Evolutionary conservation across 495 filamentous ascomycete genomes (phyloP), one percentile per base, ranked within the genome.

Genomic region (Elaphomyces granulatus): DNA sequence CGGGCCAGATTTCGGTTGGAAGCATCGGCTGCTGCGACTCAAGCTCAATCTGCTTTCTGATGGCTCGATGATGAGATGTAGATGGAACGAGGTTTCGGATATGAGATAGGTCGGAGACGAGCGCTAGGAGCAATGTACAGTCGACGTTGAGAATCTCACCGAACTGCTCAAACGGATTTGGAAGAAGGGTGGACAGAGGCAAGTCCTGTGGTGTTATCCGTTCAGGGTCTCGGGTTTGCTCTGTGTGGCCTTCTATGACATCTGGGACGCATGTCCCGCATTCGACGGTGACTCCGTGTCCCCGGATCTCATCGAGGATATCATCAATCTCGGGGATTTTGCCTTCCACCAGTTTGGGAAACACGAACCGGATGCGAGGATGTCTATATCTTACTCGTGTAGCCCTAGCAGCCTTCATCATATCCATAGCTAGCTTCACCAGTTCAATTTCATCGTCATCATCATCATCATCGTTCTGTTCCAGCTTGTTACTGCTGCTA

Each of bases 41-140:
- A 17, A 74, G 55, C 44, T 77, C 68, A 37, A 84, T 77, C 49
- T 83, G 80, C n/a, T 70, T 62, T 15, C 62, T 51, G 20, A 83
- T 74, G 14, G 68, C 71, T 38, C 50, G 54, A 47, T 79, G 72
- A 43, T 71, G 70, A 51, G 58, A 63, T 16, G 54, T 49, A 20
- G 43, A 58, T 34, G 48, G 53, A 17, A 26, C 34, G 17, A 60
- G 64, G 15, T 55, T 36, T 32, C 66, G 60, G 17, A 58, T 51
- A 48, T 83, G 78, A 0, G 76, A 81, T 4, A 85, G 64, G 50
- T 85, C 80, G n/a, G 76, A 81, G 15, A 77, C 71, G 32, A 81
- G 60, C 15, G 78, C 80, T 8, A 85, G 69, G 19, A 85, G 64
- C 39, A 84, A 66, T 7, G 80, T 83, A 58, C 80, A 83, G 54